Evolutionary conservation across 2,329 filamentous ascomycete species (phyloP), one percentile per base, ranked within the genome.

Genomic region (Monilinia aucupariae): DNA sequence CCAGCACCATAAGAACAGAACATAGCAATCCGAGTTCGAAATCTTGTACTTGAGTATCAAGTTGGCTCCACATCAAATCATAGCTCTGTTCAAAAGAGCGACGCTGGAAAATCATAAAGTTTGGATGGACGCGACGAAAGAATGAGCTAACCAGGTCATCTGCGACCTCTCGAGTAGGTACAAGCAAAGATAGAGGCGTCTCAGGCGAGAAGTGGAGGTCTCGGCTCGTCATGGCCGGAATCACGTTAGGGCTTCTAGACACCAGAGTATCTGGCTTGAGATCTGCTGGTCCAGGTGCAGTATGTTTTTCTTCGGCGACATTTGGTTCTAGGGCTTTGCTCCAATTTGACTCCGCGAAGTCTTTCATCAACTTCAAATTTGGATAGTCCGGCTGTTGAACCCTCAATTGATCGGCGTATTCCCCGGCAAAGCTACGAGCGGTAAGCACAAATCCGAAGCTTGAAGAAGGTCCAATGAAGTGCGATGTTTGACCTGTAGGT

Each of bases 1-100:
- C 59, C 9, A 65, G 22, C 37, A 52, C 62, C 64, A 78, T 73
- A 53, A 76, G 76, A 32, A 79, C 64, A 56, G 72, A 76, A 39
- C 76, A 75, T 15, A 78, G 72, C 76, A 76, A 78, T 20, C 76
- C 77, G 1, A 73, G 70, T 34, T 78, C 76, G 20, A 74, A 68
- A 51, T 75, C 73, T 13, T 74, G 69, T 32, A 74, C 69, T 12
- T 68, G 65, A 9, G 63, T 22, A 9, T 68, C 58, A 7, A 54
- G 65, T n/a, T 70, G 67, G 2, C 34, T 48, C 71, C 76, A 78
- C 56, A 76, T 75, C 25, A 71, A 68, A 62, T 77, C 74, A 59
- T 78, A 75, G 12, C 73, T 69, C 10, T 68, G 67, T 50, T 78
- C 73, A 64, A 79, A 79, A 22, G 75, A 75, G 17, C 71, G 72